Evolutionary conservation across 257 asterid genomes (phyloP).

Genomic region (Galeopsis tetrahit): DNA sequence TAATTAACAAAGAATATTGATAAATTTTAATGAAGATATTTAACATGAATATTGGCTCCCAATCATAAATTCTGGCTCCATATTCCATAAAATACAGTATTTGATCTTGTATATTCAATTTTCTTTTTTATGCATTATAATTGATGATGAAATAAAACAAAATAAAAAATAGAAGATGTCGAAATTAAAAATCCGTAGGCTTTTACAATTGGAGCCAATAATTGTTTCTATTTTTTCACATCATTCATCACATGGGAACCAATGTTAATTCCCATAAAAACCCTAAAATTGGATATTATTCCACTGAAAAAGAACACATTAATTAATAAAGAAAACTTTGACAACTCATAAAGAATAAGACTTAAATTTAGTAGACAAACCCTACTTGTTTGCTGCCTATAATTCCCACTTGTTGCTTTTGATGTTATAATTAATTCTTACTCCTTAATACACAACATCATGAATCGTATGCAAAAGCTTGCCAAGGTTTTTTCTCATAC

Average conservation of each 20-base stretch:
- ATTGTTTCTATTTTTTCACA: slow-evolving; percentile 29
- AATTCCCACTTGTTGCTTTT: slow-evolving; percentile 22
- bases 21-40: too few species aligned
- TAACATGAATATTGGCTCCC: too few species aligned
- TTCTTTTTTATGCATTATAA: too few species aligned
- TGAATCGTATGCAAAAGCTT: slow-evolving; percentile 22
- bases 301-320: slow-evolving; percentile 17
- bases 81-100: not conserved
- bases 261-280: slow-evolving; percentile 14
- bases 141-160: too few species aligned
- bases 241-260: slow-evolving; percentile 36
- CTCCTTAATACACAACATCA: slow-evolving; percentile 20
- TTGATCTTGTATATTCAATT: not conserved
- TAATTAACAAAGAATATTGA: too few species aligned
- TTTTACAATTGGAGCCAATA: slow-evolving; percentile 29
- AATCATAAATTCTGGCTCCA: too few species aligned
- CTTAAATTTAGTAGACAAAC: not conserved
- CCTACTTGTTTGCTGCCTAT: slow-evolving; percentile 16
- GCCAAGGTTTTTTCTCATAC: slow-evolving; percentile 21
- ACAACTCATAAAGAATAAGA: slow-evolving; percentile 38
- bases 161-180: not conserved
- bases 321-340: slow-evolving; percentile 14
- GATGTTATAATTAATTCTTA: not conserved
- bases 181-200: not conserved
- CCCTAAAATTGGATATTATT: slow-evolving; percentile 20